A percentile compares a stretch with the other conserved stretches of the same genome.
Conservation (phyloP, 148 eudicot genomes). For the Beta vulgaris region DNA sequence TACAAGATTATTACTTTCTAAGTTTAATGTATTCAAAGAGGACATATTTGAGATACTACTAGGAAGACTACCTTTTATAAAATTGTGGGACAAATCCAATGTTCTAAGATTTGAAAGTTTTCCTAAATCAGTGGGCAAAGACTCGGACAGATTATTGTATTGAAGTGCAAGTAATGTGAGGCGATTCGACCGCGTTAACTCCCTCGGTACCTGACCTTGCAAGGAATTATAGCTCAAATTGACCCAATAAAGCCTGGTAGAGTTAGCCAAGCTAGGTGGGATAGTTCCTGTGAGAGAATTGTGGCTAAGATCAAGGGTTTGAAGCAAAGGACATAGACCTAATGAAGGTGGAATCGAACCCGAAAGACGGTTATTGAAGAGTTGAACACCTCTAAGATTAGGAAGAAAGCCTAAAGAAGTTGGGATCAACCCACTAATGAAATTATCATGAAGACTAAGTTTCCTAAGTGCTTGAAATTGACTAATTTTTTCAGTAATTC, state of each 20-base stretch:
- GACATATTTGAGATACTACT: slow-evolving; percentile 41
- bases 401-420: slow-evolving; percentile 58
- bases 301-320: slow-evolving; percentile 64
- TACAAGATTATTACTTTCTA: slow-evolving; percentile 37
- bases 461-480: slow-evolving; percentile 74
- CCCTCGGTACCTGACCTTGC: slow-evolving; percentile 51
- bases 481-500: slow-evolving; percentile 51
- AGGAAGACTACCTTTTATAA: slow-evolving; percentile 63
- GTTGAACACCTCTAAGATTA: slow-evolving; percentile 72
- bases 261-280: slow-evolving; percentile 52
- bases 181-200: slow-evolving; percentile 39
- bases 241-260: slow-evolving; percentile 59
- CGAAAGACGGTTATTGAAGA: slow-evolving; percentile 59
- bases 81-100: slow-evolving; percentile 57
- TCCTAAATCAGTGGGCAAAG: slow-evolving; percentile 49
- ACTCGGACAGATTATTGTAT: slow-evolving; percentile 56
- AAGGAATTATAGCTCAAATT: slow-evolving; percentile 69
- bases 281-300: slow-evolving; percentile 57
- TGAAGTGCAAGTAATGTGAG: slow-evolving; percentile 55
- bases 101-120: slow-evolving; percentile 40
- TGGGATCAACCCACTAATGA: slow-evolving; percentile 62
- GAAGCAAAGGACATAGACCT: slow-evolving; percentile 55
- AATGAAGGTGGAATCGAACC: slow-evolving; percentile 73
- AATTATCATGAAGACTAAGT: slow-evolving; percentile 82
- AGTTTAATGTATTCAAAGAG: slow-evolving; percentile 37